Percentiles rank a stretch among this genome's conserved stretches.
phyloP scores from a whole-genome alignment of 2,329 filamentous ascomycete species.

The Aspergillus sp. region DNA sequence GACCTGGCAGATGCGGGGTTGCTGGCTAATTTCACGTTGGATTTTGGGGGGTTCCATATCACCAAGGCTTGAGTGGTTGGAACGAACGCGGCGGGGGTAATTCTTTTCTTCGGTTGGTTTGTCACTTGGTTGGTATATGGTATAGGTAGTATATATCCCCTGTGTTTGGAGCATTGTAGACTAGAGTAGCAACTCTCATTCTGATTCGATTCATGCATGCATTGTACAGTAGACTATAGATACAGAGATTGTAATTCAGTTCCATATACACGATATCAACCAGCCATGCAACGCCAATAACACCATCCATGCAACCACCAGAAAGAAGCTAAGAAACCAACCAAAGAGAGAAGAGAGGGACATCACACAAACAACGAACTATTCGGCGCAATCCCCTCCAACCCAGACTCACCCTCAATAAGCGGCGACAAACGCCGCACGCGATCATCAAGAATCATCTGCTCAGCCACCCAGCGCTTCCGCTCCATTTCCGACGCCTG shows the following conservation, averaged over 20 bases:
- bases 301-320: background rate
- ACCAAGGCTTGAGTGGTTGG: background rate
- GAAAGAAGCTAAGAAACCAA: background rate
- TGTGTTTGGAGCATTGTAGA: no score
- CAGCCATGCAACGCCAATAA: background rate
- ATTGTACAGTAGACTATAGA: background rate
- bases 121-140: no score
- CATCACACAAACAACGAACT: slow-evolving; percentile 26
- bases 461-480: slow-evolving; percentile 42
- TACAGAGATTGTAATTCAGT: background rate
- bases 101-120: background rate
- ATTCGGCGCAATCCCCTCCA: slow-evolving; percentile 28
- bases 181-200: no score
- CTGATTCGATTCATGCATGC: background rate
- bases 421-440: slow-evolving; percentile 28
- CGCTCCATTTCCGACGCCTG: slow-evolving; percentile 29
- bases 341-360: background rate
- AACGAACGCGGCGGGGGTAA: no score
- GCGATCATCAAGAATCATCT: slow-evolving; percentile 37
- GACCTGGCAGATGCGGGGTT: slow-evolving; percentile 20
- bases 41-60: slow-evolving; percentile 30
- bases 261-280: background rate
- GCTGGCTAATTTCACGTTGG: slow-evolving; percentile 28
- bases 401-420: slow-evolving; percentile 29
- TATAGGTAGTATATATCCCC: no score